Evolutionary conservation across 140 eudicot genomes (phyloP).

Genomic region (Cichorium intybus): DNA sequence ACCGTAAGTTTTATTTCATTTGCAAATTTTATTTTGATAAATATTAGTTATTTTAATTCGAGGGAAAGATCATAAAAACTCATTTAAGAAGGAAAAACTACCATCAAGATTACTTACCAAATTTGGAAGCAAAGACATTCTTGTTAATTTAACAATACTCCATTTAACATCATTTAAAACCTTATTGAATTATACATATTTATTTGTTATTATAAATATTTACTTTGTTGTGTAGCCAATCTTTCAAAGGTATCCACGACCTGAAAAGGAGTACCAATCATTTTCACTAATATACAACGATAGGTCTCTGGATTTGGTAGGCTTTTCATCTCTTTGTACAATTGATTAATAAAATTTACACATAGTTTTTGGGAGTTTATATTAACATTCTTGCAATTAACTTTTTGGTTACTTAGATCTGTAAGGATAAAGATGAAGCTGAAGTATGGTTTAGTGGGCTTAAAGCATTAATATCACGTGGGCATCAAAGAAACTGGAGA

Average conservation of each 20-base stretch:
- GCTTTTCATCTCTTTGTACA: constrained; percentile 21
- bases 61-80: constrained; percentile 10
- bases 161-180: neutral
- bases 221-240: constrained; percentile 53
- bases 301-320: constrained; percentile 90
- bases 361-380: neutral
- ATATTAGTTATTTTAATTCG: constrained; percentile 6
- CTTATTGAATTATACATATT: neutral
- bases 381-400: constrained; percentile 9
- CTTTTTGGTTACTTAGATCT: constrained; percentile 56
- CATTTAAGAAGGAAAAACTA: neutral
- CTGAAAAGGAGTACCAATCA: constrained; percentile 97
- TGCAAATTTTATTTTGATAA: constrained; percentile 1
- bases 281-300: constrained; percentile 87
- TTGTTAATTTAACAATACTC: neutral
- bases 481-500: constrained; percentile 86
- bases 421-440: constrained; percentile 99
- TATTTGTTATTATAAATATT: constrained; percentile 6
- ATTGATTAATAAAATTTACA: no score
- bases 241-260: constrained; percentile 98
- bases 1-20: constrained; percentile 72
- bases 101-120: neutral
- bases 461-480: constrained; percentile 73
- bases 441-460: constrained; percentile 95
- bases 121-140: neutral